Evolutionary conservation across 2,329 filamentous ascomycete genomes (phyloP).

Genomic region (Hypoxylon rubiginosum): DNA sequence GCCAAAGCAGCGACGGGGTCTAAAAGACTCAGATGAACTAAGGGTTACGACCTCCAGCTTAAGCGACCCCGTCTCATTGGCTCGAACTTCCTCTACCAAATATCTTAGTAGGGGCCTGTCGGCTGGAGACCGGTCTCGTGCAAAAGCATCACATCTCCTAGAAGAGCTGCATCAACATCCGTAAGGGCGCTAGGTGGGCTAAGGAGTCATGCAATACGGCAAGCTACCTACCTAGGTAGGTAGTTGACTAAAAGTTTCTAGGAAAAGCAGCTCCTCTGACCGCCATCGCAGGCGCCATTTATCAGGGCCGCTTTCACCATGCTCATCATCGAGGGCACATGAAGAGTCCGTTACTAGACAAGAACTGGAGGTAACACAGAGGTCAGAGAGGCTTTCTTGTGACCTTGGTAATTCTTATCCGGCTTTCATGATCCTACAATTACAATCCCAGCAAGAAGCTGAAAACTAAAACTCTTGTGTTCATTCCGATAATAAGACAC

Average conservation of each 20-base stretch:
- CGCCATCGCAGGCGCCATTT: neutral
- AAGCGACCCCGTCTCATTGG: constrained; percentile 6
- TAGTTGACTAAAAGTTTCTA: neutral
- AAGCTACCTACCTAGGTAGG: too few relatives aligned
- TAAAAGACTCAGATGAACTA: constrained; percentile 2
- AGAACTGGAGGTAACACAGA: neutral
- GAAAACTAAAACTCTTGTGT: neutral
- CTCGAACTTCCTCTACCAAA: constrained; percentile 13
- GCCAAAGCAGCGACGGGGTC: neutral
- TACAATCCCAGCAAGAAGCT: constrained; percentile 7
- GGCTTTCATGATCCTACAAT: constrained; percentile 9
- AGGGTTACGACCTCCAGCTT: neutral
- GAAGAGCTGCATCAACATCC: neutral
- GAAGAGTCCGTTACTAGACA: too few relatives aligned
- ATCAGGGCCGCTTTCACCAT: neutral
- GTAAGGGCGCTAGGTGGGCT: constrained; percentile 13
- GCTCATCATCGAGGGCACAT: neutral
- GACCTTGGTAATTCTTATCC: neutral
- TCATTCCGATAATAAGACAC: neutral
- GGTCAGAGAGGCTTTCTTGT: neutral
- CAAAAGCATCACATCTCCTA: neutral
- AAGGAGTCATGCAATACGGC: neutral
- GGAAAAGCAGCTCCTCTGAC: neutral
- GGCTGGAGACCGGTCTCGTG: neutral
- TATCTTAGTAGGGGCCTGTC: neutral